Evolutionary conservation across 805 yeast species (phyloP).

Genomic region (Saturnispora silvae): DNA sequence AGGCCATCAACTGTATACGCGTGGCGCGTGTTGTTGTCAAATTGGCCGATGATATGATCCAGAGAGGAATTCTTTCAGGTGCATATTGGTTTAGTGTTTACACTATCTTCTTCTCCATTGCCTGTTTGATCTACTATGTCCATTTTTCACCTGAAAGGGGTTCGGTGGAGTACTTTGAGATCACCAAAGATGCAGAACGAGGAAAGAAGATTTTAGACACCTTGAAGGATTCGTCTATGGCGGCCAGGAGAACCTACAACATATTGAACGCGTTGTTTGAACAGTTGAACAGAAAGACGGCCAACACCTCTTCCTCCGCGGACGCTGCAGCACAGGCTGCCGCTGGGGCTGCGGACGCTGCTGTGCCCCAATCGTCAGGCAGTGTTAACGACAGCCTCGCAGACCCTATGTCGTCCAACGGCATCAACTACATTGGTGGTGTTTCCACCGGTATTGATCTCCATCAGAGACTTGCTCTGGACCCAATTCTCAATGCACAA

Average conservation of each 20-base stretch:
- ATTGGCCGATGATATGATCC: constrained; percentile 70
- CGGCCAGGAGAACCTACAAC: constrained; percentile 72
- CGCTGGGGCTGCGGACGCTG: neutral
- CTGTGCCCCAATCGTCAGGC: neutral
- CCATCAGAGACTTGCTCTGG: neutral
- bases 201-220: constrained; percentile 67
- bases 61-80: constrained; percentile 60
- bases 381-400: no score
- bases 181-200: constrained; percentile 66
- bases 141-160: constrained; percentile 39
- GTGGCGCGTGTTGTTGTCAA: constrained; percentile 77
- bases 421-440: constrained; percentile 28
- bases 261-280: constrained; percentile 73
- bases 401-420: constrained; percentile 13
- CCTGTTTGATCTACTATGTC: constrained; percentile 72
- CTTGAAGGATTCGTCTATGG: constrained; percentile 62
- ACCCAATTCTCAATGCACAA: neutral
- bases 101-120: constrained; percentile 81
- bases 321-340: neutral
- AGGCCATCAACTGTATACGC: constrained; percentile 75
- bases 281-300: constrained; percentile 65
- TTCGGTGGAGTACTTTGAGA: constrained; percentile 39
- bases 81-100: constrained; percentile 90
- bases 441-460: constrained; percentile 25
- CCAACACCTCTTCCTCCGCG: constrained; percentile 19